Evolutionary conservation across 2,329 filamentous ascomycete genomes (phyloP), one percentile per base, ranked within the genome.

Genomic region (Aspergillus fumigatus): DNA sequence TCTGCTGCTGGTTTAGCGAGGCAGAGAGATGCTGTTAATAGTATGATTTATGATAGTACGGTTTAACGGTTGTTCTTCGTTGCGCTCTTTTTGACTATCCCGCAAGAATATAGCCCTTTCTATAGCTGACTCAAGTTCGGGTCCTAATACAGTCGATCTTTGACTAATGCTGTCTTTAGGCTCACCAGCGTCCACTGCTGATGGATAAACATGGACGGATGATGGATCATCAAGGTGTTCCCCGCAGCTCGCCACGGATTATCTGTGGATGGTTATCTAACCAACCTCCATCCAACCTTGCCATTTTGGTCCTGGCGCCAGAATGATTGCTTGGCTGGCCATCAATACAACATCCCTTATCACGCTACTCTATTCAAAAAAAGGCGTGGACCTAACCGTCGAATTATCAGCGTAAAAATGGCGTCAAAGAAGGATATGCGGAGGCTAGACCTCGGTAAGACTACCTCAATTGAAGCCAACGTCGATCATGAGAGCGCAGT

Each of bases 391-490:
- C 35, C 56, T 23, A 32, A 48, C 50, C 40, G 45, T 38, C 21
- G n/a, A 27, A 43, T 64, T 50, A 38, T 40, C 41, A 48, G 38
- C 26, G 25, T 26, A 32, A 74, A 62, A 51, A 89, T 90, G 87
- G 78, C 87, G 52, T 79, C 83, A 54, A 88, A 84, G 73, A 90
- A 89, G 75, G 88, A 92, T 71, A 89, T 90, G 87, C 84, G 88
- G 60, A 82, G 88, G 68, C 75, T 80, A 58, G 88, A 92, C 73
- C 81, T 92, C 63, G 83, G 88, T 91, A 82, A 65, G 84, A 73
- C 19, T 21, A n/a, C 45, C n/a, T 29, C 32, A 27, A 32, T 9
- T 14, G 29, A 40, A 9, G 4, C 25, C 27, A 32, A 17, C 11
- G 23, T 45, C 11, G n/a, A 14, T 21, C 27, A 11, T 23, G 47